Percentiles rank a stretch among this genome's conserved stretches.
Evolutionary conservation across 768 basidiomycete genomes (phyloP).

Genomic region (Leccinum subgranulosum): DNA sequence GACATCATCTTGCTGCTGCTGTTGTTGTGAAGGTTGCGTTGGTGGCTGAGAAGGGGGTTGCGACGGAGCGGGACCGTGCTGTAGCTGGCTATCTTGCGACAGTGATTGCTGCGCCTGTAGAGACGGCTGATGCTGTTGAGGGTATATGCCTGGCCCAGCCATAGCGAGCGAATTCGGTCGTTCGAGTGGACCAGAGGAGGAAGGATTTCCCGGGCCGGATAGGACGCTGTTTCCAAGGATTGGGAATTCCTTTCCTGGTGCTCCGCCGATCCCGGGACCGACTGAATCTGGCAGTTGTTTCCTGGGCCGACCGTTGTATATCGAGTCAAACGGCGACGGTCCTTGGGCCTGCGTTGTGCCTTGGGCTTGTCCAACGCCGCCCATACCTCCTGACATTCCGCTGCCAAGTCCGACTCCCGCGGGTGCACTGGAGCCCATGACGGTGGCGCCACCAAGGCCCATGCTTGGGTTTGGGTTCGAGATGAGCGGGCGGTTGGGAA

Average conservation of each 20-base stretch:
- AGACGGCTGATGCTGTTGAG: constrained; percentile 33
- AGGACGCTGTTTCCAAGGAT: constrained; percentile 52
- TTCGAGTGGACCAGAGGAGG: constrained; percentile 46
- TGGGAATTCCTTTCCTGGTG: constrained; percentile 57
- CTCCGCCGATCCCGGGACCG: constrained; percentile 14
- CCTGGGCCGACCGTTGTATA: constrained; percentile 78
- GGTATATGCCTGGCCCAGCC: constrained; percentile 38
- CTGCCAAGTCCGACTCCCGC: constrained; percentile 11
- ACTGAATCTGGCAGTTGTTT: constrained; percentile 72
- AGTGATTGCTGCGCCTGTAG: constrained; percentile 27
- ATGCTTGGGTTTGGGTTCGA: constrained; percentile 43
- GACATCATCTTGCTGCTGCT: constrained; percentile 19
- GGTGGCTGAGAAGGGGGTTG: constrained; percentile 35
- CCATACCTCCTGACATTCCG: constrained; percentile 11
- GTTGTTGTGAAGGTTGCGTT: constrained; percentile 15
- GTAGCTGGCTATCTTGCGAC: constrained; percentile 31
- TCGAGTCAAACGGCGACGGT: constrained; percentile 61
- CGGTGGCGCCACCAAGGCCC: constrained; percentile 14
- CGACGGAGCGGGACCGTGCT: constrained; percentile 13
- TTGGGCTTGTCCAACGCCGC: constrained; percentile 16
- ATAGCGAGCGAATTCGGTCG: constrained; percentile 41
- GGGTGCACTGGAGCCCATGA: constrained; percentile 16
- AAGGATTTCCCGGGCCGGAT: background rate
- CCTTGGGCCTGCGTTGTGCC: constrained; percentile 20
- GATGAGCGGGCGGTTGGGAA: constrained; percentile 79